A percentile compares a stretch with the other conserved stretches of the same genome.
Conservation (phyloP, 2,329 filamentous ascomycete species). For the Reticulascus tulasneorum region DNA sequence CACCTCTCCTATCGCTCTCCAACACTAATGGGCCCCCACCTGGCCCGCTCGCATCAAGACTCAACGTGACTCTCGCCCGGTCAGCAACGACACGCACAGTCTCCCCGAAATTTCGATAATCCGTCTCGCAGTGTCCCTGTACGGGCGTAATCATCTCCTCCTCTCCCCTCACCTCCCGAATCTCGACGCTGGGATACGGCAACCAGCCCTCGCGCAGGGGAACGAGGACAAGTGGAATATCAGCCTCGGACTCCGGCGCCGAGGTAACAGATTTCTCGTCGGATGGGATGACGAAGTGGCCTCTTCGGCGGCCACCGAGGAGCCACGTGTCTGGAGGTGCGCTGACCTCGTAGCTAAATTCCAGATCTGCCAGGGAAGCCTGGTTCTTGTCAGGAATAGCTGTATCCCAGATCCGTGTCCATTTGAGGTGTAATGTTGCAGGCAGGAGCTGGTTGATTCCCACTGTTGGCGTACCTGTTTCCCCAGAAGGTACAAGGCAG, state of each 20-base stretch:
- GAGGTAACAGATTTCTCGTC: slow-evolving; percentile 27
- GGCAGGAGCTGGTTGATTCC: slow-evolving; percentile 62
- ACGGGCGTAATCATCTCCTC: slow-evolving; percentile 15
- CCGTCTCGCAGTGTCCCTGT: slow-evolving; percentile 65
- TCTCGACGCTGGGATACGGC: slow-evolving; percentile 74
- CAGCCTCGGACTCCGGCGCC: slow-evolving; percentile 42
- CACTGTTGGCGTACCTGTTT: slow-evolving; percentile 39
- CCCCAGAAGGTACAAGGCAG: slow-evolving; percentile 15
- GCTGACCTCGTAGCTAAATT: slow-evolving; percentile 81
- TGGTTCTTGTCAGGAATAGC: slow-evolving; percentile 24
- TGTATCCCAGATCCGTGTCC: slow-evolving; percentile 61
- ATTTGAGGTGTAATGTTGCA: slow-evolving; percentile 58
- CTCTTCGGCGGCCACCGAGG: slow-evolving; percentile 74
- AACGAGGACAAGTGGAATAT: slow-evolving; percentile 70
- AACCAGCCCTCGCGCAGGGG: slow-evolving; percentile 75
- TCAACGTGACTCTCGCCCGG: slow-evolving; percentile 68
- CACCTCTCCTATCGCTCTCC: slow-evolving; percentile 49
- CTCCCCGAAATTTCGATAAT: slow-evolving; percentile 75
- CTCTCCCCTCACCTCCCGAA: slow-evolving; percentile 55
- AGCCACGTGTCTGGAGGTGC: slow-evolving; percentile 76
- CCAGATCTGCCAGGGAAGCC: slow-evolving; percentile 37
- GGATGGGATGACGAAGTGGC: slow-evolving; percentile 64
- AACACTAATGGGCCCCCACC: slow-evolving; percentile 64
- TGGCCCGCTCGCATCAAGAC: slow-evolving; percentile 62
- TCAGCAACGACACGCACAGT: slow-evolving; percentile 71